Base-by-base conservation (phyloP, 176 grass and related monocot genomes). In the Oryza officinalis region DNA sequence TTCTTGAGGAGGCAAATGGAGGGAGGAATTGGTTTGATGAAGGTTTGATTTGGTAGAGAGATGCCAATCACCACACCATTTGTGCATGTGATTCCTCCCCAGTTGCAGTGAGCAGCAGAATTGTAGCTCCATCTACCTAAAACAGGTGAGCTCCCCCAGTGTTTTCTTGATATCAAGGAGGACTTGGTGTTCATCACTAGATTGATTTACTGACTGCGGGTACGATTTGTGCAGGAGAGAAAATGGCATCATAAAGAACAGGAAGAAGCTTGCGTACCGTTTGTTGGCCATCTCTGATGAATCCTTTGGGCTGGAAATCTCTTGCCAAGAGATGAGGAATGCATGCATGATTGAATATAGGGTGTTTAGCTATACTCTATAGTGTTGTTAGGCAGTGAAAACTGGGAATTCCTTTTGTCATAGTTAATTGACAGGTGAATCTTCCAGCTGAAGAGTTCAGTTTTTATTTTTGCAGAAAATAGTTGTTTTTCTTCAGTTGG, bases 81-180 rank as follows among this genome's bases (percentile, higher is more conserved):
- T 52, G 20, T 85, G 77, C 93, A 94, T 61, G n/a, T 47, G 17
- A 94, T 28, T 69, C 93, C 93, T 15, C 27, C 43, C 93, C 93
- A 92, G 8, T 8, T 69, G 63, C 93, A 94, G 57, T 92, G 82
- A 28, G 66, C 10, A 2, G 28, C n/a, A 50, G 76, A 28, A 26
- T 78, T 67, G 68, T 63, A 32, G 33, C 41, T 80, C 93, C 93
- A 94, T 45, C 87, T 84, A 33, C 54, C 10, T 15, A 90, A 60
- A 7, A 40, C 18, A 49, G 74, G 30, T 13, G 87, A 71, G 83
- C 80, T 84, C 25, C 81, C 87, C 89, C 90, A 92, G 18, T 87
- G 32, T 32, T 69, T 69, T 23, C 76, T 85, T 81, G 27, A 89
- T 2, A 13, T 66, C 30, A 6, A 94, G 77, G 15, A 91, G 89